phyloP scores from a whole-genome alignment of 1,284 basidiomycete genomes.

The Leccinum solheimii region DNA sequence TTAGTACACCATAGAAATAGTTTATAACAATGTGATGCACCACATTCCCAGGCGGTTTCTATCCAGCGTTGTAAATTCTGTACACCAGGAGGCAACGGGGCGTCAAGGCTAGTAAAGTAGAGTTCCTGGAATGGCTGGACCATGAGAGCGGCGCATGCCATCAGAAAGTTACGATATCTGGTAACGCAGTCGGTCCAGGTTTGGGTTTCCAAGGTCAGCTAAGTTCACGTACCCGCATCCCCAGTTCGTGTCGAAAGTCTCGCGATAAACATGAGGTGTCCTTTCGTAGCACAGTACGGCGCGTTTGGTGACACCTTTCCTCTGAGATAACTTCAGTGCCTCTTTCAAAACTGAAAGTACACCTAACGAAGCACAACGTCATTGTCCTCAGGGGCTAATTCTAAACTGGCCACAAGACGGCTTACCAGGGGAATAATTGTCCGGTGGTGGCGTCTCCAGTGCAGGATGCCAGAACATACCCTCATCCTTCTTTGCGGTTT shows the following conservation, averaged over 20 bases:
- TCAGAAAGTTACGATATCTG: conserved; percentile 87
- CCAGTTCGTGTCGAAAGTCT: conserved; percentile 63
- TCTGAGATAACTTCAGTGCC: conserved; percentile 53
- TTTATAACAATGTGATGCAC: conserved; percentile 35
- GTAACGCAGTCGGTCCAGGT: conserved; percentile 2
- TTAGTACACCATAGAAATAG: background rate
- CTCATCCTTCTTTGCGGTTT: conserved; percentile 20
- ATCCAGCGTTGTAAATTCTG: conserved; percentile 76
- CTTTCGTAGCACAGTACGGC: conserved; percentile 68
- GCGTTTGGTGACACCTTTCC: conserved; percentile 50
- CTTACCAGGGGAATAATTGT: conserved; percentile 72
- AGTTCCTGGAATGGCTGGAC: conserved; percentile 57
- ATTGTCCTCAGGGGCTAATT: conserved; percentile 7
- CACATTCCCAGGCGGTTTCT: conserved; percentile 74
- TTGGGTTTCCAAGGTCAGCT: background rate
- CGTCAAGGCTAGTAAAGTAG: conserved; percentile 61
- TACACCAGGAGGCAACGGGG: conserved; percentile 63
- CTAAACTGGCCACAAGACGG: background rate
- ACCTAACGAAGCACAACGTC: conserved; percentile 42
- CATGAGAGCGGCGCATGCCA: conserved; percentile 75
- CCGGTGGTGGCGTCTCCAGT: conserved; percentile 50
- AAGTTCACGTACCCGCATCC: conserved; percentile 65
- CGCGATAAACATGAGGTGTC: conserved; percentile 60
- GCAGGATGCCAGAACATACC: conserved; percentile 69
- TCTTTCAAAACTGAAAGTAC: conserved; percentile 65